Base-by-base conservation (phyloP, 2,329 filamentous ascomycete genomes). In the Colletotrichum tanaceti region DNA sequence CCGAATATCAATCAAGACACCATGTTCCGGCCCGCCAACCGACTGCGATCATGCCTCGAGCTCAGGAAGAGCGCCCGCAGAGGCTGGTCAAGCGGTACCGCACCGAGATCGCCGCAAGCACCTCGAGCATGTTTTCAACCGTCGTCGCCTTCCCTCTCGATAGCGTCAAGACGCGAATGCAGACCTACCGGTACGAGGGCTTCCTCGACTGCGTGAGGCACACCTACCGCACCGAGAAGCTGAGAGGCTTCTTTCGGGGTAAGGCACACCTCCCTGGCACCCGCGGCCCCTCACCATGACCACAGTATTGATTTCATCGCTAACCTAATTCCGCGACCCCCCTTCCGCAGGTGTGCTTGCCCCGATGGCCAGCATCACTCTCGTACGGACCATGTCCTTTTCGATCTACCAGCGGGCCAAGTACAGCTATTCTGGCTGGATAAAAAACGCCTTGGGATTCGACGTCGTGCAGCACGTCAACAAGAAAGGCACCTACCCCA, bases 151-250 rank as follows among this genome's bases (percentile, higher is more conserved):
- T 95, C 77, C 93, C 93, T 24, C 87, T 97, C 73, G 93, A 97
- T 79, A 95, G 93, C 74, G 91, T 95, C 77, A 97, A 97, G 84
- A 94, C 92, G 64, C 91, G 93, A 75, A 93, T 96, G 89, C 93
- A 97, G 83, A 92, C 91, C 72, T 95, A 96, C 80, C 89, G 91
- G 71, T 94, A 92, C 80, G 85, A 87, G 72, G 92, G 87, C 73
- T 93, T 92, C 79, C 79, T 87, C 76, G 90, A 93, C 78, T 94
- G 92, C 77, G 88, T 94, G 59, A 86, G 85, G 70, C 87, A 92
- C 73, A 95, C 93, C 11, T 96, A 96, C 80, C 85, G 84, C 68
- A 89, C 85, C 6, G 93, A 96, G 81, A 90, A 91, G 41, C 79
- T 90, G 46, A 83, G 86, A 57, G 92, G 93, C 32, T 97, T 97